phyloP scores from a whole-genome alignment of 75 land plant species.

The Chamaecyparis obtusa region DNA sequence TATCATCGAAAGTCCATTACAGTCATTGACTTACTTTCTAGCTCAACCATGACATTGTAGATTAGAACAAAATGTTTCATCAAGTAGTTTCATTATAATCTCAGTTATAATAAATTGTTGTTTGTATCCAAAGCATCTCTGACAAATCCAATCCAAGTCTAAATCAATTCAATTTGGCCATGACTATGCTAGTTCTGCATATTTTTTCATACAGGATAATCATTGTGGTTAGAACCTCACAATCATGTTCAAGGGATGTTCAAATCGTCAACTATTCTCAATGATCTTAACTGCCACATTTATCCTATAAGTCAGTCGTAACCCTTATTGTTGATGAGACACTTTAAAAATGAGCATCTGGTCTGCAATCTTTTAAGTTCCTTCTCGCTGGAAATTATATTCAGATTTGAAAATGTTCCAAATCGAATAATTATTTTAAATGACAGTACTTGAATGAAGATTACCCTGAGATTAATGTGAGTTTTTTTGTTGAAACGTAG shows the following conservation, averaged over 20 bases:
- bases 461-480: too few species aligned
- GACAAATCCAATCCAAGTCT: neutral
- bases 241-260: neutral
- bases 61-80: neutral
- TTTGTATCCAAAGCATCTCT: constrained; percentile 1
- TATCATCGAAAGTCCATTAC: neutral
- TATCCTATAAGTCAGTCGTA: neutral
- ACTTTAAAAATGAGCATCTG: neutral
- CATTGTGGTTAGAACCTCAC: neutral
- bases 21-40: neutral
- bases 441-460: too few species aligned
- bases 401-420: too few species aligned
- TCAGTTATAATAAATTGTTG: neutral
- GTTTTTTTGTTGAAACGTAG: too few species aligned
- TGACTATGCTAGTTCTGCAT: neutral
- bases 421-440: too few species aligned
- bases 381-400: too few species aligned
- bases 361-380: too few species aligned
- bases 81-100: neutral
- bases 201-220: neutral
- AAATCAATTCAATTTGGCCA: neutral
- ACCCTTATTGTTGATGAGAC: neutral
- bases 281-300: neutral
- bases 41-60: neutral
- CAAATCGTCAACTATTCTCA: neutral